These are phyloP conservation scores for Pseudogymnoascus sp. DNA, from an alignment of 2,329 filamentous ascomycete species.

Conservation along the genomic window DNA sequence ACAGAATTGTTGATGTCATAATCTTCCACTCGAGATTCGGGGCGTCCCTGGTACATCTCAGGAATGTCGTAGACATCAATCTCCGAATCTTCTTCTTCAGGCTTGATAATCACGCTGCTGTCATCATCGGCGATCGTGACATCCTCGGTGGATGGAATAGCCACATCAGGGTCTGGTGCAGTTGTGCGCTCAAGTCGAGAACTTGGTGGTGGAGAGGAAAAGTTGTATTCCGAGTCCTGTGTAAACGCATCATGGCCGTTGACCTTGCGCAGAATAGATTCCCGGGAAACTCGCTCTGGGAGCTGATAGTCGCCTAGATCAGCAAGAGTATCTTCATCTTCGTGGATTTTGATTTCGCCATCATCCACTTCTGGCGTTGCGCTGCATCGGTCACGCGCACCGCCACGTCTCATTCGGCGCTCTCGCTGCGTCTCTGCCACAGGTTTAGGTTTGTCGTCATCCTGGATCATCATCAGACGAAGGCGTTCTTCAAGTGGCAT, in stretches of 20 bases:
- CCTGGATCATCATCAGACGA: conserved; percentile 79
- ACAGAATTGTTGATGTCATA: conserved; percentile 44
- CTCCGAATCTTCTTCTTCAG: conserved; percentile 49
- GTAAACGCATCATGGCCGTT: conserved; percentile 53
- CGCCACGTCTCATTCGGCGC: conserved; percentile 57
- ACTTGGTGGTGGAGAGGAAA: conserved; percentile 50
- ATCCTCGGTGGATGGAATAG: conserved; percentile 79
- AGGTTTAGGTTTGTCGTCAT: conserved; percentile 48
- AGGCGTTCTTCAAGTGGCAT: conserved; percentile 83
- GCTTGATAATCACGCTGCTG: conserved; percentile 58
- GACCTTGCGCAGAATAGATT: conserved; percentile 85
- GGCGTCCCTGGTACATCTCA: conserved; percentile 50
- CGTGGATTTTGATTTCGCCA: conserved; percentile 32
- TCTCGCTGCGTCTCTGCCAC: conserved; percentile 59
- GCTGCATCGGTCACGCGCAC: conserved; percentile 36
- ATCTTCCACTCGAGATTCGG: conserved; percentile 40
- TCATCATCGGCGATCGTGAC: conserved; percentile 45
- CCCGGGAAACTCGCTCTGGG: conserved; percentile 76
- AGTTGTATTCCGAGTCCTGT: conserved; percentile 52
- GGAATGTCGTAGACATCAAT: conserved; percentile 59
- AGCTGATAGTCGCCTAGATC: conserved; percentile 56
- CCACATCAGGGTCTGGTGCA: conserved; percentile 66
- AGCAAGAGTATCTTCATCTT: conserved; percentile 51
- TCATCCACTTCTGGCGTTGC: conserved; percentile 26
- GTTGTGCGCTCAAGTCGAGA: neutral